Percentiles rank a stretch among this genome's conserved stretches.
phyloP scores from a whole-genome alignment of 2,329 filamentous ascomycete species.

The Diaporthe caulivora region DNA sequence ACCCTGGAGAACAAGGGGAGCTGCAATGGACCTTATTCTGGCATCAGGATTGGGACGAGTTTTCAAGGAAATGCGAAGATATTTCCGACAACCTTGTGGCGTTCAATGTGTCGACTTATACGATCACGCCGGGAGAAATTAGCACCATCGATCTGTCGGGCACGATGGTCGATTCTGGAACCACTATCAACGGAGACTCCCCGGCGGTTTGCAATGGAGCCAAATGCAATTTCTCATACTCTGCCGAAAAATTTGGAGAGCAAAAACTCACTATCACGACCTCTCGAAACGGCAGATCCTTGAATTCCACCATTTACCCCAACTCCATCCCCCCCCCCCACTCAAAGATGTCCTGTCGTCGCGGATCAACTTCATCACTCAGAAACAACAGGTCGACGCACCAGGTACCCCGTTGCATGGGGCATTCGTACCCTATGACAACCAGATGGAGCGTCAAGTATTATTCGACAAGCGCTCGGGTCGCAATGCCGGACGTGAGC shows the following conservation, averaged over 20 bases:
- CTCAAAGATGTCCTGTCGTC: background rate
- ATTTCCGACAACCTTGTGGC: background rate
- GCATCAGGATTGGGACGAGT: background rate
- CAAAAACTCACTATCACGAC: background rate
- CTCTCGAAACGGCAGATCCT: background rate
- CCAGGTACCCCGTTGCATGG: background rate
- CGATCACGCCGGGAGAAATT: background rate
- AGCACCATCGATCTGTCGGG: background rate
- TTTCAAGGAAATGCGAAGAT: background rate
- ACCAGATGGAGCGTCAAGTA: background rate
- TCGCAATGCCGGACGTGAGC: background rate
- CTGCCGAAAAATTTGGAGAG: background rate
- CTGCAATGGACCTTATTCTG: background rate
- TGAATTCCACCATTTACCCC: background rate
- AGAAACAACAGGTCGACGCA: background rate
- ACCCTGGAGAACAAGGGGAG: background rate
- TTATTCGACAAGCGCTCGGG: background rate
- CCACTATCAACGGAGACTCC: background rate
- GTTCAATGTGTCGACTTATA: background rate
- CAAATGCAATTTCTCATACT: background rate
- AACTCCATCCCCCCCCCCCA: background rate
- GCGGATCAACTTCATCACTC: background rate
- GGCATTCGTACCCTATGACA: background rate
- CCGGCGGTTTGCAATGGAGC: background rate
- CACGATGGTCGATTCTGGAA: background rate